Conservation (phyloP, 805 yeast species). For the Danielia oregonensis region DNA sequence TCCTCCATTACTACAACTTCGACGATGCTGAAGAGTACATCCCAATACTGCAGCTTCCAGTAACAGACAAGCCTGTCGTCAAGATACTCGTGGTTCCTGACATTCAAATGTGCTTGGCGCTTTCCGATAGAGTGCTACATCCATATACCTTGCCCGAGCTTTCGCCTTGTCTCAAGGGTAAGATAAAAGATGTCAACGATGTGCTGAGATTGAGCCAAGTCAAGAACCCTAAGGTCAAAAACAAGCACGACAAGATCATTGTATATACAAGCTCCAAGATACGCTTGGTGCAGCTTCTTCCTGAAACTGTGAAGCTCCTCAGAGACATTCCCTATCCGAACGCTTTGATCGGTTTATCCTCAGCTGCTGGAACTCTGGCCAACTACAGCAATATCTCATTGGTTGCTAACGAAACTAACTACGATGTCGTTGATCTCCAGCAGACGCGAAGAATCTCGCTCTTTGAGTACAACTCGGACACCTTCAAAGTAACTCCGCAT, state of each 20-base stretch:
- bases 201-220: slow-evolving; percentile 22
- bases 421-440: slow-evolving; percentile 36
- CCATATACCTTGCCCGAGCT: slow-evolving; percentile 36
- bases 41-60: slow-evolving; percentile 21
- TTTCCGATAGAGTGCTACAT: slow-evolving; percentile 24
- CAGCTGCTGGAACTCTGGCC: slow-evolving; percentile 22
- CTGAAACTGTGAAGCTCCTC: slow-evolving; percentile 26
- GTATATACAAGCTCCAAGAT: slow-evolving; percentile 27
- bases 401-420: slow-evolving; percentile 30
- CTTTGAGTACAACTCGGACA: slow-evolving; percentile 25
- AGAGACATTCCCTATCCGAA: slow-evolving; percentile 30
- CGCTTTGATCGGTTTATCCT: slow-evolving; percentile 26
- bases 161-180: slow-evolving; percentile 34
- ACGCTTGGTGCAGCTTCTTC: slow-evolving; percentile 26
- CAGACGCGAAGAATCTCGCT: slow-evolving; percentile 31
- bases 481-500: slow-evolving; percentile 4
- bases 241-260: slow-evolving; percentile 24
- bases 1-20: slow-evolving; percentile 37
- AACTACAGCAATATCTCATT: slow-evolving; percentile 28
- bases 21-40: slow-evolving; percentile 37
- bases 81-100: slow-evolving; percentile 25
- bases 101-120: slow-evolving; percentile 23
- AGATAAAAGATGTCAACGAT: slow-evolving; percentile 32
- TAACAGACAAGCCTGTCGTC: slow-evolving; percentile 14
- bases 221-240: slow-evolving; percentile 6